phyloP scores from a whole-genome alignment of 352 stramenopile genomes.

The Phytophthora syringae region DNA sequence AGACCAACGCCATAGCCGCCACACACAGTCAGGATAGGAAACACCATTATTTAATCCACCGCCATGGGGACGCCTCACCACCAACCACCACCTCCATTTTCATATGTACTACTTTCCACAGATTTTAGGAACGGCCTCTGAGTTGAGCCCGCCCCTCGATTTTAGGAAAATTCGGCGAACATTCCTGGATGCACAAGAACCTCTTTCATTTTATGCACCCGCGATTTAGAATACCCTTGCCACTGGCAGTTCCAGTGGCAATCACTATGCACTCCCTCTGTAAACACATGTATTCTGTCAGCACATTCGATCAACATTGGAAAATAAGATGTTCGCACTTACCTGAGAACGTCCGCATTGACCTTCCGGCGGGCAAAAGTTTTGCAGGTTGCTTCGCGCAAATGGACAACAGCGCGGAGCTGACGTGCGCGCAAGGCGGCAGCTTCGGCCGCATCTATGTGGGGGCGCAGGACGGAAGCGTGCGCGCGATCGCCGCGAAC shows the following conservation, averaged over 20 bases:
- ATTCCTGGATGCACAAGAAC: background rate
- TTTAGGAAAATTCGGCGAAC: constrained; percentile 3
- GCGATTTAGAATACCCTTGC: background rate
- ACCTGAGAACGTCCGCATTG: background rate
- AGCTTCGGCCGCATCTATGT: constrained; percentile 32
- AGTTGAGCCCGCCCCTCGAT: background rate
- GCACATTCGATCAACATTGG: background rate
- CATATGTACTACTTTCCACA: constrained; percentile 7
- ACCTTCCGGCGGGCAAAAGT: background rate
- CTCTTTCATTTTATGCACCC: background rate
- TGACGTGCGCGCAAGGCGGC: constrained; percentile 35
- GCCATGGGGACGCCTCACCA: constrained; percentile 11
- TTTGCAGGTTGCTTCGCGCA: background rate
- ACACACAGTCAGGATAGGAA: constrained; percentile 32
- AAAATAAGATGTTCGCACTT: background rate
- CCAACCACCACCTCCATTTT: constrained; percentile 1
- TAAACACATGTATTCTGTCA: background rate
- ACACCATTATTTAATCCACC: constrained; percentile 42
- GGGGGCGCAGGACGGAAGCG: constrained; percentile 29
- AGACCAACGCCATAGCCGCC: constrained; percentile 19
- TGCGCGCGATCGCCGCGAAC: constrained; percentile 37
- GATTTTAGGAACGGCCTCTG: constrained; percentile 8
- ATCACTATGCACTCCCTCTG: background rate
- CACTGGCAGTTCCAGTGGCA: background rate
- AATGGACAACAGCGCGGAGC: constrained; percentile 36